Base-by-base conservation (phyloP, 2,329 filamentous ascomycete genomes). In the Aspergillus pseudoterreus region DNA sequence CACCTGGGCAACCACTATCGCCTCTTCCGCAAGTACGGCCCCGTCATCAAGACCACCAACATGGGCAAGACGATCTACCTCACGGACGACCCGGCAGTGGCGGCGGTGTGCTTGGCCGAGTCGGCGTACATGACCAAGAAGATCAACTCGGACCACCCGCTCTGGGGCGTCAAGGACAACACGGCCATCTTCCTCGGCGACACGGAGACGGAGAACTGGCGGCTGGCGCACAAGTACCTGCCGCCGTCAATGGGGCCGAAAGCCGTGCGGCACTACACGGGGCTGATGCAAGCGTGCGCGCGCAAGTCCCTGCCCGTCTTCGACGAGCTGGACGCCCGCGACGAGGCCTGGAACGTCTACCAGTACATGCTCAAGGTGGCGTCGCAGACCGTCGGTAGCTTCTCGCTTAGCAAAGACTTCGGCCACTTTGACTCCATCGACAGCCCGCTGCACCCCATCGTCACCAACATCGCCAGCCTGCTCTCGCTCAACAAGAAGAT, bases 401-500 rank as follows among this genome's bases (percentile, higher is more conserved):
- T 77, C 24, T 67, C 64, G 0, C 61, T 77, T 2, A 70, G 69
- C 4, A 60, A 68, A 44, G 73, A 78, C 21, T 65, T 76, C 35
- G 56, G 69, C 14, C 75, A 78, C 52, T 77, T 78, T 46, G 61
- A 66, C 8, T 45, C 54, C 1, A 47, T 66, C 2, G 71, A 83
- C 45, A 67, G 79, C 0, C 76, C 72, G 0, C 63, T 77, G 0
- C 75, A 82, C 57, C 70, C 75, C 24, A 76, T 83, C 64, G 75
- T 82, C 0, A 59, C 68, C 36, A 58, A 68, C 22, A 79, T 84
- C 30, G 80, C 75, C 0, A 69, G 76, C 42, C 58, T 71, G 0
- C 69, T 85, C 1, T 70, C 73, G 43, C 66, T 84, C n/a, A 84
- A 82, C 67, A 84, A 84, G 70, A 80, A 79, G 60, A 68, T 83